Conservation (phyloP, 2,329 filamentous ascomycete species). For the Fusarium compactum region DNA sequence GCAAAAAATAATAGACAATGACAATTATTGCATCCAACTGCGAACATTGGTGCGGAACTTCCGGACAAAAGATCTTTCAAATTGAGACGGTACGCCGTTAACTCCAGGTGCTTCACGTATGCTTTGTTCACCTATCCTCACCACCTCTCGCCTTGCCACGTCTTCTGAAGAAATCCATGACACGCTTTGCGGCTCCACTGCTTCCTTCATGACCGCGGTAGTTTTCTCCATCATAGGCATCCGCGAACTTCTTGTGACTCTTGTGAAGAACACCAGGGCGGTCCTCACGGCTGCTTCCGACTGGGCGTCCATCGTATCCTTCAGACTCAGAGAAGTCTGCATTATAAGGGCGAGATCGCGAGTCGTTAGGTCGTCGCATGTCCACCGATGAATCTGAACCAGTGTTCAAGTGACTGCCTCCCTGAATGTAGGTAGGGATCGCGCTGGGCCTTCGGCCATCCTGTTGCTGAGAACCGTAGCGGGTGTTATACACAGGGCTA, state of each 20-base stretch:
- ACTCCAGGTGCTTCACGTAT: constrained; percentile 40
- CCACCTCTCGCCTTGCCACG: constrained; percentile 80
- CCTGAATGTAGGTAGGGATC: constrained; percentile 61
- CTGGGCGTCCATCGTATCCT: constrained; percentile 56
- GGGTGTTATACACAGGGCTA: constrained; percentile 57
- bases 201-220: constrained; percentile 79
- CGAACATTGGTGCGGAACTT: constrained; percentile 41
- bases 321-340: constrained; percentile 58
- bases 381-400: constrained; percentile 68
- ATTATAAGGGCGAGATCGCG: constrained; percentile 59
- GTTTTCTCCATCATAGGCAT: constrained; percentile 84
- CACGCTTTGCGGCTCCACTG: constrained; percentile 86
- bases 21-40: constrained; percentile 48
- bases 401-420: constrained; percentile 60
- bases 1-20: constrained; percentile 44
- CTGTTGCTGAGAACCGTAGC: constrained; percentile 57
- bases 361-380: constrained; percentile 56
- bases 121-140: constrained; percentile 61
- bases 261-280: constrained; percentile 79
- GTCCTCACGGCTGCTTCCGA: constrained; percentile 54
- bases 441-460: constrained; percentile 57
- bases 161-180: constrained; percentile 98
- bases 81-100: constrained; percentile 41
- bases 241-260: constrained; percentile 86
- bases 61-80: constrained; percentile 42